phyloP scores from a whole-genome alignment of 2,329 filamentous ascomycete species.

The Colletotrichum sojae region DNA sequence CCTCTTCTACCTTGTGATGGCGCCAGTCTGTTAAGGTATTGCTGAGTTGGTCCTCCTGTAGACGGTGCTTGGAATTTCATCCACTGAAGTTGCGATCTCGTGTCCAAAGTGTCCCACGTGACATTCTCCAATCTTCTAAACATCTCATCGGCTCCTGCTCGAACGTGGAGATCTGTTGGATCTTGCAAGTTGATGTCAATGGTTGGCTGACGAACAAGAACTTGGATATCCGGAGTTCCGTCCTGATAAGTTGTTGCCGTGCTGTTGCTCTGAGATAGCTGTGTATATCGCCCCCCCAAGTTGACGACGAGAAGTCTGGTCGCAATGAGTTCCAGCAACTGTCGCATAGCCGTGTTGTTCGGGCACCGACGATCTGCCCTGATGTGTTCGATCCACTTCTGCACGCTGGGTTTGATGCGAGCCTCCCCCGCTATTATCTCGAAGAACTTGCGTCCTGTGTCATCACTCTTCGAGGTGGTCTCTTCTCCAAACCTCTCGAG shows the following conservation, averaged over 20 bases:
- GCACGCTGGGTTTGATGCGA: background rate
- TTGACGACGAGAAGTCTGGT: background rate
- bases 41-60: background rate
- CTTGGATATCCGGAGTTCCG: background rate
- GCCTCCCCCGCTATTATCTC: background rate
- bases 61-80: background rate
- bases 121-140: background rate
- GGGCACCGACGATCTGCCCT: background rate
- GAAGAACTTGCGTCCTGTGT: conserved; percentile 3
- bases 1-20: background rate
- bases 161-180: background rate
- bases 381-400: conserved; percentile 21
- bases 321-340: background rate
- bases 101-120: fast-evolving
- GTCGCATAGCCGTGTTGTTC: background rate
- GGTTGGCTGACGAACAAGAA: background rate
- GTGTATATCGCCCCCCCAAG: background rate
- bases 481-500: conserved; percentile 1
- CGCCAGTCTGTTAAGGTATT: background rate
- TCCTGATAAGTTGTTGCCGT: background rate
- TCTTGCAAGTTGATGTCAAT: background rate
- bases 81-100: background rate
- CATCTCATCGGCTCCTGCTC: background rate
- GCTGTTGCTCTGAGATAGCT: background rate
- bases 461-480: background rate